A percentile compares a stretch with the other conserved stretches of the same genome.
Evolutionary conservation across 2,329 filamentous ascomycete species (phyloP).

Genomic region (Mycocentrospora acerina): DNA sequence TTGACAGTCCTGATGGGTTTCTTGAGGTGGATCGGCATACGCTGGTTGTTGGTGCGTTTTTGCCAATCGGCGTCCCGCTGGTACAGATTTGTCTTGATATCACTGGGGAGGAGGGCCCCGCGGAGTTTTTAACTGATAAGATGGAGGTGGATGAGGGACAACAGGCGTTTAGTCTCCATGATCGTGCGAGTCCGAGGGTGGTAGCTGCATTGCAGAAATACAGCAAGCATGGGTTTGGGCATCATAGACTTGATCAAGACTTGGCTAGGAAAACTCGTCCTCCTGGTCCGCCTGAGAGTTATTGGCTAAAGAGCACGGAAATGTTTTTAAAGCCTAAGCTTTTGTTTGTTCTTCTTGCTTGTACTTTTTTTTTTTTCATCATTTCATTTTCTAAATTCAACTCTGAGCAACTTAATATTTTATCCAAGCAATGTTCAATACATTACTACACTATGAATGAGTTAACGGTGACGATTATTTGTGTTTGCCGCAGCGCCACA

Average conservation of each 20-base stretch:
- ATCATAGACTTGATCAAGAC: constrained; percentile 2
- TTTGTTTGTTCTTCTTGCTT: too few species aligned
- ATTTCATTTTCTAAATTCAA: too few species aligned
- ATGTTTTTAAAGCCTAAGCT: too few species aligned
- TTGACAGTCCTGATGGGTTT: constrained; percentile 17
- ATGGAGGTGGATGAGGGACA: not conserved
- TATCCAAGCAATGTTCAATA: too few species aligned
- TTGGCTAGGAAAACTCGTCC: not conserved
- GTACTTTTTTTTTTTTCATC: too few species aligned
- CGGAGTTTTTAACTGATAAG: constrained; percentile 8
- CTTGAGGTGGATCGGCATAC: constrained; percentile 16
- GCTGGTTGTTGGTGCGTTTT: constrained; percentile 12
- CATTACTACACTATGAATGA: too few species aligned
- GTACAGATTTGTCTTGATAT: constrained; percentile 20
- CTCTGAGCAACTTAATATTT: too few species aligned
- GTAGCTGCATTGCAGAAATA: constrained; percentile 4
- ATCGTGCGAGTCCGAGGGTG: constrained; percentile 3
- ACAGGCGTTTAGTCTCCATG: not conserved
- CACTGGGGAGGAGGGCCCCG: constrained; percentile 2
- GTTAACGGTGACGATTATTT: too few species aligned
- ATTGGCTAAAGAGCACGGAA: too few species aligned
- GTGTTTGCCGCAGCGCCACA: too few species aligned
- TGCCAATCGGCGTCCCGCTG: constrained; percentile 14
- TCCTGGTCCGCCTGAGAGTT: too few species aligned
- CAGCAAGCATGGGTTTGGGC: not conserved